A percentile compares a stretch with the other conserved stretches of the same genome.
phyloP scores from a whole-genome alignment of 2,329 filamentous ascomycete genomes.

The Zarea fungicola region DNA sequence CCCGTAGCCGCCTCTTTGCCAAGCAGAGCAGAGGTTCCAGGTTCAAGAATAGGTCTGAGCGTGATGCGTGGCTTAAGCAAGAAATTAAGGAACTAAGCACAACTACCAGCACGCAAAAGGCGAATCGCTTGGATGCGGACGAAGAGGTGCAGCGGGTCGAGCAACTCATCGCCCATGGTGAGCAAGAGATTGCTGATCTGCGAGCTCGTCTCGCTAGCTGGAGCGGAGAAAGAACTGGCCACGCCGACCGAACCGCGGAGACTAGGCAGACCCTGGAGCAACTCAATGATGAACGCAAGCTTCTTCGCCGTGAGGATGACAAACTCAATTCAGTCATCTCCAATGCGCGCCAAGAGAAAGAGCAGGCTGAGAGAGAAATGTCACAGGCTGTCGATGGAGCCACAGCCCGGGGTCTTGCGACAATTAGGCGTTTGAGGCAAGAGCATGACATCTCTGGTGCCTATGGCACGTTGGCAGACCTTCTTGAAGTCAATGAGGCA shows the following conservation, averaged over 20 bases:
- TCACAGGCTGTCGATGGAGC: slow-evolving; percentile 84
- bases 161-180: slow-evolving; percentile 63
- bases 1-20: slow-evolving; percentile 73
- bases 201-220: slow-evolving; percentile 73
- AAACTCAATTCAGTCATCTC: slow-evolving; percentile 73
- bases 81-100: slow-evolving; percentile 77
- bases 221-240: slow-evolving; percentile 64
- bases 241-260: slow-evolving; percentile 68
- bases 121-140: slow-evolving; percentile 75
- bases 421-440: slow-evolving; percentile 75
- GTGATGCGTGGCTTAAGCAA: slow-evolving; percentile 74
- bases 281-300: slow-evolving; percentile 79
- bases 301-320: slow-evolving; percentile 83
- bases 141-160: slow-evolving; percentile 76
- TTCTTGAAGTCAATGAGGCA: slow-evolving; percentile 78
- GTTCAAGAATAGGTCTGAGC: slow-evolving; percentile 82
- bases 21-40: slow-evolving; percentile 87
- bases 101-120: slow-evolving; percentile 73
- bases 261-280: slow-evolving; percentile 75
- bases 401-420: slow-evolving; percentile 80
- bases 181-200: slow-evolving; percentile 66
- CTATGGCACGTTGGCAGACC: slow-evolving; percentile 86
- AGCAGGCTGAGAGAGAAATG: slow-evolving; percentile 70
- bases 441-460: slow-evolving; percentile 78
- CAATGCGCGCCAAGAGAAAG: slow-evolving; percentile 70